These are phyloP conservation scores for Phytophthora aleatoria DNA, from an alignment of 352 stramenopile species.

Conservation along the genomic window DNA sequence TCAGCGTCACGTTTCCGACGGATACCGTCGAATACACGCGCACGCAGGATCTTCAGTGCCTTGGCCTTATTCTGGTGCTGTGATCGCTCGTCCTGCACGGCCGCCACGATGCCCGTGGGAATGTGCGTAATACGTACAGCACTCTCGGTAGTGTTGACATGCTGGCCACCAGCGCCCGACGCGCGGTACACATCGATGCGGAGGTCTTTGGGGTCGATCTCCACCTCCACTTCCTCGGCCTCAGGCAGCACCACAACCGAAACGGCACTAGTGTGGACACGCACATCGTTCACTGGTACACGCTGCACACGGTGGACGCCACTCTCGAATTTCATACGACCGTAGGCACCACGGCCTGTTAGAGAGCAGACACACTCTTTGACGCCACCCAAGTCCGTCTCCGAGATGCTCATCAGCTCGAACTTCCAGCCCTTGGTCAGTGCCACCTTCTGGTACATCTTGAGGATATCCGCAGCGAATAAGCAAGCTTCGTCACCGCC, in stretches of 20 bases:
- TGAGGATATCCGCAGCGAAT: constrained; percentile 93
- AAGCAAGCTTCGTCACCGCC: constrained; percentile 97
- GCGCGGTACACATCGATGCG: constrained; percentile 97
- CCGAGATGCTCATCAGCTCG: constrained; percentile 87
- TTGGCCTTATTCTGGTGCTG: constrained; percentile 99
- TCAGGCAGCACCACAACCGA: constrained; percentile 97
- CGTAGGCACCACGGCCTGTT: constrained; percentile 88
- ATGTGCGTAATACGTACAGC: constrained; percentile 97
- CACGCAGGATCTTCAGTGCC: constrained; percentile 97
- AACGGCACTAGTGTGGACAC: constrained; percentile 97
- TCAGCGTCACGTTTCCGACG: constrained; percentile 66
- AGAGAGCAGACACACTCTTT: constrained; percentile 84
- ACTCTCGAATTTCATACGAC: constrained; percentile 98
- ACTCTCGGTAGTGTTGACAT: constrained; percentile 99
- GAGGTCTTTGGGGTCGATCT: constrained; percentile 95
- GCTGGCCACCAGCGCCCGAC: constrained; percentile 96
- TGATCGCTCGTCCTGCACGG: constrained; percentile 94
- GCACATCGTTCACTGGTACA: constrained; percentile 96
- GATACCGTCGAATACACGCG: constrained; percentile 95
- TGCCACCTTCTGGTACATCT: constrained; percentile 94
- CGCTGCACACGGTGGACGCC: constrained; percentile 98
- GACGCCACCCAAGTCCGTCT: constrained; percentile 85
- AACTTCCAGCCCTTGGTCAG: constrained; percentile 89
- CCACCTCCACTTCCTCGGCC: constrained; percentile 81
- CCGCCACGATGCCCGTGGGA: constrained; percentile 92